phyloP scores from a whole-genome alignment of 2,329 filamentous ascomycete species.

The Akanthomyces uredinophilus region DNA sequence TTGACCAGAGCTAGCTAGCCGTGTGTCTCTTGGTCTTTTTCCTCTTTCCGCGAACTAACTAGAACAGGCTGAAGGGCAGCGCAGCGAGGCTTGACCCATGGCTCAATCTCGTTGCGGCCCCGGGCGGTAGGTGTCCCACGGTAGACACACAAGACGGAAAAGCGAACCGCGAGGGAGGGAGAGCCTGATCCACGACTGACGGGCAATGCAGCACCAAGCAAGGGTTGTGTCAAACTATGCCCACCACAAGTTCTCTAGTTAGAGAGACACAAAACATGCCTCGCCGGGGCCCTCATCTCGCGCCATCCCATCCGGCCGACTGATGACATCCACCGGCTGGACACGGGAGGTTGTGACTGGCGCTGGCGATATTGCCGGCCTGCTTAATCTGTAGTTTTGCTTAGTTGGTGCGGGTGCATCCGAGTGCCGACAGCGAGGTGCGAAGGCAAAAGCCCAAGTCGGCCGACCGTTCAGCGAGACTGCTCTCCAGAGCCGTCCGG shows the following conservation, averaged over 20 bases:
- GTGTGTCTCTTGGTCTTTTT: not conserved
- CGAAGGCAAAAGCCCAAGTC: not conserved
- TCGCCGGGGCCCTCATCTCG: not conserved
- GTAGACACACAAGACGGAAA: not conserved
- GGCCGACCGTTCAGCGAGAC: too few species aligned
- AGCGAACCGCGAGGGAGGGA: not conserved
- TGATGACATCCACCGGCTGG: not conserved
- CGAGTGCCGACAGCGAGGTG: conserved; percentile 4
- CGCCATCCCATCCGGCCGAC: not conserved
- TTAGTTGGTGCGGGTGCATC: conserved; percentile 4
- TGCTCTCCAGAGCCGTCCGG: not conserved
- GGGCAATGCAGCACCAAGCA: not conserved
- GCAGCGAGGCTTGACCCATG: not conserved
- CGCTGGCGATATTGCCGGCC: not conserved
- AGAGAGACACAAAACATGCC: conserved; percentile 9
- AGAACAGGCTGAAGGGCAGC: not conserved
- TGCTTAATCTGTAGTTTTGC: not conserved
- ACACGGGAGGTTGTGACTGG: not conserved
- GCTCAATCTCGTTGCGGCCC: not conserved
- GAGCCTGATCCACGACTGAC: not conserved
- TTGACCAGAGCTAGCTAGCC: not conserved
- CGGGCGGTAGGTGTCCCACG: not conserved
- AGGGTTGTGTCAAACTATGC: conserved; percentile 12
- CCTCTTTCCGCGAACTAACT: not conserved
- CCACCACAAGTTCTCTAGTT: conserved; percentile 11